Percentiles rank a stretch among this genome's conserved stretches.
Conservation (phyloP, 371 early-diverging fungal genomes). For the Mortierella polycephala region DNA sequence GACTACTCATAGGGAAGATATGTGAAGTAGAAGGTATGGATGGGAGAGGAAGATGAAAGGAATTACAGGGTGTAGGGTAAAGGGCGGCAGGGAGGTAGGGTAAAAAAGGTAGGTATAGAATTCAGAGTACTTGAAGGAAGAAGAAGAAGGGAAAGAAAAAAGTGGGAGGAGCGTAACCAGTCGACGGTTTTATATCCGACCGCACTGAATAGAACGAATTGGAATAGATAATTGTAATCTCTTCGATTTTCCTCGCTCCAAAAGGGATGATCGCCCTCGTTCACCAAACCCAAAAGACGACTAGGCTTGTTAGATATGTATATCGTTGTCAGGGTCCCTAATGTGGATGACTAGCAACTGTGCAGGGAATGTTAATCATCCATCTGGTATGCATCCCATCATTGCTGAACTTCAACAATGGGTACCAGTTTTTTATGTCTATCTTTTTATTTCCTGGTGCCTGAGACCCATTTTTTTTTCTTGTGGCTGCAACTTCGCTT, state of each 20-base stretch:
- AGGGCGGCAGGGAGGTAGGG: background rate
- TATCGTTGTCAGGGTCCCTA: too few relatives aligned
- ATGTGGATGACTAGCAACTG: too few relatives aligned
- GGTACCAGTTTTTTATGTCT: too few relatives aligned
- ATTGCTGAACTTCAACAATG: too few relatives aligned
- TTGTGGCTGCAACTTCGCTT: background rate
- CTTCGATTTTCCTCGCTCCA: too few relatives aligned
- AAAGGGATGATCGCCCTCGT: too few relatives aligned
- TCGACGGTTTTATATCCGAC: background rate
- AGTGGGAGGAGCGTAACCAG: background rate
- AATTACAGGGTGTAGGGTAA: background rate
- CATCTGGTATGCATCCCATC: too few relatives aligned
- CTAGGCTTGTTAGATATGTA: too few relatives aligned
- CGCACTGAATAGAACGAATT: background rate
- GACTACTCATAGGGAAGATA: constrained; percentile 2
- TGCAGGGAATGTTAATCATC: too few relatives aligned
- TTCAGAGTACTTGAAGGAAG: background rate
- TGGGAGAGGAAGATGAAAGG: background rate
- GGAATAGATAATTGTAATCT: background rate
- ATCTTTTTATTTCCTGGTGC: background rate
- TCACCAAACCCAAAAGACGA: too few relatives aligned
- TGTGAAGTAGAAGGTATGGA: background rate
- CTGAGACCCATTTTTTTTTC: constrained; percentile 6
- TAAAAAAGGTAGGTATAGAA: background rate
- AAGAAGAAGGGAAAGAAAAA: background rate